Base-by-base conservation (phyloP, 768 basidiomycete genomes). In the Hysterangium stoloniferum region DNA sequence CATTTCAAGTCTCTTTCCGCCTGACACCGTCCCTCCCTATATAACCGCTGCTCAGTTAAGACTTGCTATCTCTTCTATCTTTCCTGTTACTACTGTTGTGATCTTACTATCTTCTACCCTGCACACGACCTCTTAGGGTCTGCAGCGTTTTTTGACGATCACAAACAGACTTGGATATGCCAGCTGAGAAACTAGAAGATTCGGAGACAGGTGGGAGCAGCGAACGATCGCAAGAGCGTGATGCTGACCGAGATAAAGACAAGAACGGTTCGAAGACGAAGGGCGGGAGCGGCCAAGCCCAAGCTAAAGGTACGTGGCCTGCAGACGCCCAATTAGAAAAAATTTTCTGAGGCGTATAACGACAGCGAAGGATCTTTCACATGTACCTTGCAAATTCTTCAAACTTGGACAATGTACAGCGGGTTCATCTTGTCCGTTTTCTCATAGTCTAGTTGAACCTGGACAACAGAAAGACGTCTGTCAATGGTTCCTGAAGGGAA, bases 381-480 rank as follows among this genome's bases (percentile, higher is more conserved):
- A 96, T 74, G 95, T 98, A 12, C 94, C 94, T 1, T 98, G 95
- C 73, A 89, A 95, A 70, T 97, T 97, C 78, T 96, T 82, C 80
- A 89, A 86, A 62, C 86, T 89, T 56, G 91, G 93, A 29, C 84
- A 82, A 11, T 98, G 94, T 67, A 95, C 93, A 4, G 94, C 94
- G 8, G 94, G 94, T 29, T 71, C 88, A 3, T 85, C 87, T 2
- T 98, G 95, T 65, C 91, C 90, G n/a, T 98, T 98, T 76, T 93
- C 92, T 25, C 95, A 98, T 66, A 62, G 65, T 52, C 59, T 73
- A 5, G 68, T 76, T 52, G 87, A 91, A 57, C 82, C 89, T 25
- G 85, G 89, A 3, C 78, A 78, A 38, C 79, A 80, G 54, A 89
- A 90, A 64, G 87, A 87, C 56, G 77, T 81, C 34, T 90, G 88